Conservation (phyloP, 768 basidiomycete species). For the Auricularia sp. region DNA sequence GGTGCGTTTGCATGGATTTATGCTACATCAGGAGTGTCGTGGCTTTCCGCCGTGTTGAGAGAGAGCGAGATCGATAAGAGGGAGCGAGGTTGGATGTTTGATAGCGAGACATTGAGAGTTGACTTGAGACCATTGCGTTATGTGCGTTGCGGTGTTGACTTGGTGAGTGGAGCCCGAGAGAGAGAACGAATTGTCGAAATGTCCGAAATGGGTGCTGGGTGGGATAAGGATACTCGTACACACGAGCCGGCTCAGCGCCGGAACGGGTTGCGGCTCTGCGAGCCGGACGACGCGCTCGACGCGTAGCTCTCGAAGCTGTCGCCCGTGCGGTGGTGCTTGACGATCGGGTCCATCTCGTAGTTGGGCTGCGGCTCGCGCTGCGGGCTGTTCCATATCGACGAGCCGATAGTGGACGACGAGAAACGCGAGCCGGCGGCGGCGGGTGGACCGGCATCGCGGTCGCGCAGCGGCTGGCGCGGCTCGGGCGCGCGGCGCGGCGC, state of each 20-base stretch:
- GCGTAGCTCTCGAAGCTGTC: background rate
- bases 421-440: conserved; percentile 32
- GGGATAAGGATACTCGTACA: too few species aligned
- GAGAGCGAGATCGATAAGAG: background rate
- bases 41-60: background rate
- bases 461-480: conserved; percentile 61
- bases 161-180: too few species aligned
- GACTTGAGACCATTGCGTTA: too few species aligned
- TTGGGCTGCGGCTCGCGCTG: background rate
- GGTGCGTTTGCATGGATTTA: background rate
- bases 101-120: background rate
- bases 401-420: conserved; percentile 36
- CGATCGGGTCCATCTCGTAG: background rate
- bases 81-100: background rate
- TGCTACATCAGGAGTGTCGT: background rate
- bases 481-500: conserved; percentile 49
- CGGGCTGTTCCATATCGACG: conserved; percentile 14
- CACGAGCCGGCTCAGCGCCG: background rate
- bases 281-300: background rate
- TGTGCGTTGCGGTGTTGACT: too few species aligned
- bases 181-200: too few species aligned
- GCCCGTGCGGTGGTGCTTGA: background rate
- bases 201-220: too few species aligned
- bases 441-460: conserved; percentile 10
- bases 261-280: background rate